Base-by-base conservation (phyloP, 2,329 filamentous ascomycete genomes). In the Colletotrichum phormii region DNA sequence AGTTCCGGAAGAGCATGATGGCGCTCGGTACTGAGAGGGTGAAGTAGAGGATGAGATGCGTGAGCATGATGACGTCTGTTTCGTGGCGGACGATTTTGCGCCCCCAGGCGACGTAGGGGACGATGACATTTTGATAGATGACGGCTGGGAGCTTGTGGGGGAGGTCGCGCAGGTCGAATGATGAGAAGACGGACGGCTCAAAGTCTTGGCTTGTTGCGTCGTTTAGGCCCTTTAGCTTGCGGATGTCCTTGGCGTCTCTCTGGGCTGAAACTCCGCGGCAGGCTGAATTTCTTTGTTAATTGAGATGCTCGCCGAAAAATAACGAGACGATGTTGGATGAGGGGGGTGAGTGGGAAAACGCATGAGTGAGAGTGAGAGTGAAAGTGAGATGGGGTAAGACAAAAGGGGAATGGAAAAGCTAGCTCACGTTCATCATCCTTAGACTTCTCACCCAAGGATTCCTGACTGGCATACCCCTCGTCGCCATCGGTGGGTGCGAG, bases 21-120 rank as follows among this genome's bases (percentile, higher is more conserved):
- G 92, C 93, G 75, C 92, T 94, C 1, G 93, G 92, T 0, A 95
- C 81, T 1, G 91, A 91, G 1, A 93, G 94, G 67, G 84, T 84
- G 72, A 92, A 87, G 83, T 95, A 95, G 31, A 95, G 82, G 46
- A 95, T 79, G 26, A 96, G 86, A 80, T 96, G 93, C 0, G 92
- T 94, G 68, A 95, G 81, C 87, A 96, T 94, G 59, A 95, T 89
- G 22, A 95, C 92, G 79, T 96, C 94, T 1, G 92, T 93, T 67
- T 90, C 87, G 71, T 89, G 84, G 15, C 93, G 91, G 11, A 93
- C 91, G 26, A 92, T 80, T 2, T 79, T 81, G 54, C 84, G 85
- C 1, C 89, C 92, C 77, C 87, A 82, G 15, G 82, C 80, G 60
- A 91, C 83, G 79, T 94, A 94, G 0, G 91, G 89, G 58, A 89